These are phyloP conservation scores for Colletotrichum costaricense DNA, from an alignment of 2,329 filamentous ascomycete genomes.

Conservation along the genomic window DNA sequence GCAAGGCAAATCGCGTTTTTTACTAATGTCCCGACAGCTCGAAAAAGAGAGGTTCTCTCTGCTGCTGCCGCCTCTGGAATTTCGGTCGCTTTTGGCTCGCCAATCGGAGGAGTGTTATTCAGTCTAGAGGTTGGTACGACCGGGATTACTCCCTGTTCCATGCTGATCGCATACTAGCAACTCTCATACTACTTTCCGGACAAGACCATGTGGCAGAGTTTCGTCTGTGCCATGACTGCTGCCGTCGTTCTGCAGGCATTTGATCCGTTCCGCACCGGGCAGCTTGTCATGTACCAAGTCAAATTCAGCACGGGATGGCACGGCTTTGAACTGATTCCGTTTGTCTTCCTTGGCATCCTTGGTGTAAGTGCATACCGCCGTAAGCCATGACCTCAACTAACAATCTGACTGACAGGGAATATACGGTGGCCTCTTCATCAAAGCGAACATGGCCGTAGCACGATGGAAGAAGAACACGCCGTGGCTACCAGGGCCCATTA, in stretches of 20 bases:
- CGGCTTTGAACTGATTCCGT: conserved; percentile 91
- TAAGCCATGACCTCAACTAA: conserved; percentile 28
- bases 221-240: conserved; percentile 99
- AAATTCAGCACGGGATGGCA: conserved; percentile 94
- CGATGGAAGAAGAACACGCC: conserved; percentile 78
- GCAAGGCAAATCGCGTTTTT: background rate
- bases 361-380: conserved; percentile 61
- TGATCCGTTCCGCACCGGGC: conserved; percentile 94
- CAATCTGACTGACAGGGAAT: conserved; percentile 67
- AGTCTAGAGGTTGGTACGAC: conserved; percentile 78
- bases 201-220: conserved; percentile 99
- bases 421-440: conserved; percentile 95
- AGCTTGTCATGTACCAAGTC: conserved; percentile 95
- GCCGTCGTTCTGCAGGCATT: conserved; percentile 92
- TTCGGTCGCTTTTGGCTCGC: conserved; percentile 92
- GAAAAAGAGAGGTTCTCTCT: conserved; percentile 92
- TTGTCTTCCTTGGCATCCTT: conserved; percentile 84
- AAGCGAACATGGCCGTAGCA: conserved; percentile 88
- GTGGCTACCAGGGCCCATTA: conserved; percentile 78
- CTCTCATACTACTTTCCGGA: conserved; percentile 98
- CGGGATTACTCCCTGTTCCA: background rate
- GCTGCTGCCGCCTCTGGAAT: conserved; percentile 93
- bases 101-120: conserved; percentile 94
- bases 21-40: conserved; percentile 62
- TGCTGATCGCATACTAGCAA: conserved; percentile 65